phyloP scores from a whole-genome alignment of 371 early-diverging fungal species.

The Dichotomocladium elegans region DNA sequence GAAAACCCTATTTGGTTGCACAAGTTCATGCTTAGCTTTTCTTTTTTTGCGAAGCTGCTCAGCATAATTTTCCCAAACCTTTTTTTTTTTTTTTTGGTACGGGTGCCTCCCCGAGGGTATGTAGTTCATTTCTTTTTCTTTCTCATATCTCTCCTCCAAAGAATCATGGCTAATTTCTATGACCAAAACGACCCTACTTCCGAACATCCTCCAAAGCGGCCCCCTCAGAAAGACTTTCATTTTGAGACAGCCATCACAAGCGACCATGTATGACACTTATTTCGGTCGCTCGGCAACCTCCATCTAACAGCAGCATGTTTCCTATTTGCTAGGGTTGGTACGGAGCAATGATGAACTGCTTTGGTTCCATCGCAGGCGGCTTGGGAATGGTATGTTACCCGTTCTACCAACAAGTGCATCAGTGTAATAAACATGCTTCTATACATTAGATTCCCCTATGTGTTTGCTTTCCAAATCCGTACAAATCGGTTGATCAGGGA shows the following conservation, averaged over 20 bases:
- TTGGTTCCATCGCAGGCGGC: slow-evolving; percentile 40
- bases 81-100: slow-evolving; percentile 13
- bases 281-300: background rate
- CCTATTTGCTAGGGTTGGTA: slow-evolving; percentile 28
- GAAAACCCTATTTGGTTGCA: too few relatives aligned
- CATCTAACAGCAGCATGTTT: background rate
- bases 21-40: too few relatives aligned
- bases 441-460: slow-evolving; percentile 24
- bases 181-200: too few relatives aligned
- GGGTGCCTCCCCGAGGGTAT: too few relatives aligned
- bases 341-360: slow-evolving; percentile 47
- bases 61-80: background rate
- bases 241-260: slow-evolving; percentile 26
- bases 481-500: slow-evolving; percentile 65
- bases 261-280: slow-evolving; percentile 20
- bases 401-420: too few relatives aligned
- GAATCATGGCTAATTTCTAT: too few relatives aligned
- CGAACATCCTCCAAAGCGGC: background rate
- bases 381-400: slow-evolving; percentile 41
- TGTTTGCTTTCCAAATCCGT: slow-evolving; percentile 77
- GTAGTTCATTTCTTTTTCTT: too few relatives aligned
- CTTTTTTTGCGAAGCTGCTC: slow-evolving; percentile 2
- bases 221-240: slow-evolving; percentile 22
- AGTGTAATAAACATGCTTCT: background rate
- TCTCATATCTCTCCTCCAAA: too few relatives aligned